phyloP scores from a whole-genome alignment of 2,329 filamentous ascomycete genomes.

The Neonectria hederae region DNA sequence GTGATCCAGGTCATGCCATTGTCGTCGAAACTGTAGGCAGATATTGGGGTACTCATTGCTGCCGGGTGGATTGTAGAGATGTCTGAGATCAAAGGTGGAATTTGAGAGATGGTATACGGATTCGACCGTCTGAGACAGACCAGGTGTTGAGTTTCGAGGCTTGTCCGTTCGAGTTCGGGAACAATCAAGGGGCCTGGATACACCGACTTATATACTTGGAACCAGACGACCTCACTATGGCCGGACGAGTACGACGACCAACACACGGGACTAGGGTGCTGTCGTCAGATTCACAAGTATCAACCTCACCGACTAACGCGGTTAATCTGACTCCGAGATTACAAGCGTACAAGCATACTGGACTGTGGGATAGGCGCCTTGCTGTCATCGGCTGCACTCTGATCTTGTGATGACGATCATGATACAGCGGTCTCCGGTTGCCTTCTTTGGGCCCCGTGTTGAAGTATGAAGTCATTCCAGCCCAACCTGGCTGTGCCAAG shows the following conservation, averaged over 20 bases:
- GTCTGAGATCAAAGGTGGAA: background rate
- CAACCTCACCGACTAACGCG: constrained; percentile 29
- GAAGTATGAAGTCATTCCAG: constrained; percentile 15
- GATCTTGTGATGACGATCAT: constrained; percentile 34
- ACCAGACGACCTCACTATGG: constrained; percentile 10
- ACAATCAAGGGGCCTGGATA: constrained; percentile 12
- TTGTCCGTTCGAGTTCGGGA: constrained; percentile 9
- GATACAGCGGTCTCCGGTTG: constrained; percentile 30
- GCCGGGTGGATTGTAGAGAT: background rate
- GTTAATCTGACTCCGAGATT: background rate
- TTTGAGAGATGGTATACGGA: background rate
- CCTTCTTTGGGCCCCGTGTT: constrained; percentile 30
- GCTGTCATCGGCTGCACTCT: constrained; percentile 30
- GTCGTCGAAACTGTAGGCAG: constrained; percentile 35
- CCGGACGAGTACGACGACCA: constrained; percentile 14
- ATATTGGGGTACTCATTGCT: constrained; percentile 28
- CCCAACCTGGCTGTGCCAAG: constrained; percentile 26
- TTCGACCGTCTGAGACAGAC: background rate
- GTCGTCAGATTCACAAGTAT: constrained; percentile 17
- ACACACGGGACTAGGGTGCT: constrained; percentile 11
- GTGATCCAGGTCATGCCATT: constrained; percentile 41
- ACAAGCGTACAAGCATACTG: constrained; percentile 7
- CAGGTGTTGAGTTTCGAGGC: background rate
- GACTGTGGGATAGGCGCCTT: constrained; percentile 27
- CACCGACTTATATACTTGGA: constrained; percentile 34